Base-by-base conservation (phyloP, 1,284 basidiomycete species). In the Calocybe gambosa region DNA sequence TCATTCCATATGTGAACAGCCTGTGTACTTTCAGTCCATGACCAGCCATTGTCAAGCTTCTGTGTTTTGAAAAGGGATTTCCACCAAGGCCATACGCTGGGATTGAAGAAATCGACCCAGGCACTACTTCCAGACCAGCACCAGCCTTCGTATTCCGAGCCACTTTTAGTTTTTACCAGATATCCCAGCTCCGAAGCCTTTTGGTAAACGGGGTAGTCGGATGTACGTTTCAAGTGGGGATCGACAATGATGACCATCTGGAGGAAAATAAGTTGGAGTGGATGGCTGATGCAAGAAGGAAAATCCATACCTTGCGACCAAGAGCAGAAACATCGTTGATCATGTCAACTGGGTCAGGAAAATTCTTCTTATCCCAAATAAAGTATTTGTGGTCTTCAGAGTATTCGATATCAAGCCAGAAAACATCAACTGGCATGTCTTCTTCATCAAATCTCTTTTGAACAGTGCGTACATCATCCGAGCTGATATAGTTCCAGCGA, bases 371-470 rank as follows among this genome's bases (percentile, higher is more conserved):
- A 60, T 98, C 85, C 96, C 96, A 99, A 48, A 98, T 90, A 65
- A 98, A 94, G 75, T 98, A 99, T 67, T 93, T 90, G 69, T 97
- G 93, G 42, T 93, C 90, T 46, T 89, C 84, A 0, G 93, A 75
- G 62, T 96, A 95, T 65, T 98, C 96, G 58, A 99, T 98, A 67
- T 99, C 96, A 37, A 99, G 80, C 96, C 96, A 99, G 60, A 98
- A 88, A 5, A 96, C 93, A 60, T 98, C 96, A 29, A 98, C 82
- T 0, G 96, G 95, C 45, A 98, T 93, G 58, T 96, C 90, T 29
- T 86, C 87, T 55, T 92, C 87, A 54, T 98, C 94, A 60, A 99
- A 97, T 44, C 83, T 74, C 58, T 74, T 76, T 66, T 93, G 87
- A 5, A 98, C 93, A n/a, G 78, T 75, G 15, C 93, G 77, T 4